Evolutionary conservation across 2,329 filamentous ascomycete species (phyloP), one percentile per base, ranked within the genome.

Genomic region (Coccinonectria pachysandricola): DNA sequence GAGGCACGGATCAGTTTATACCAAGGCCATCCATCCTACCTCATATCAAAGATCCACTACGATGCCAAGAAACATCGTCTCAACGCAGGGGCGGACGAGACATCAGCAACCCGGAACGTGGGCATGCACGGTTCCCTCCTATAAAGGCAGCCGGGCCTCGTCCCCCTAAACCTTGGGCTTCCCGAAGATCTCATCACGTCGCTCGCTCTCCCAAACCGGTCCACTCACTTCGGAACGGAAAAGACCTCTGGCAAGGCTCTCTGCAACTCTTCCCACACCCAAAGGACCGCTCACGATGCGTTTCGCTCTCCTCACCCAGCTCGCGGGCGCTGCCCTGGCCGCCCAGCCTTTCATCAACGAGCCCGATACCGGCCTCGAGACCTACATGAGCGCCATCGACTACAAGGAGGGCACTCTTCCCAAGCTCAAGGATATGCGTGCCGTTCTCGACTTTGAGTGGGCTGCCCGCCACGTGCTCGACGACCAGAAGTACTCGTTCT

Each of bases 381-480:
- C 34, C 2, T 52, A 44, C 28, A 42, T 46, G 9, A 12, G 25
- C 7, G 38, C 39, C 24, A 44, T 38, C 15, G 49, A 53, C 42
- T 54, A 45, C 26, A 52, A 50, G 4, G 40, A 49, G 23, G 53
- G 53, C 12, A 37, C 37, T 5, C 48, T 59, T 7, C 56, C 60
- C 10, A 41, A 44, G 12, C 51, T 66, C 7, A 48, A 54, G 24
- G 50, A 53, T 12, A 59, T 68, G 11, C 50, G 59, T 1, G 57
- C 53, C 8, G 48, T 67, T 8, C 60, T 60, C 6, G 64, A 68
- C 45, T 68, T 68, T 30, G 62, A 68, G 26, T 67, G 53, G 46
- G 60, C 59, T 4, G 64, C 62, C 11, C 53, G 59, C 8, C 55
- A 60, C 29, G 49, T 55, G 34, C 48, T 67, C 36, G 53, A 54